Percentiles rank a stretch among this genome's conserved stretches.
These are phyloP conservation scores for Erigeron canadensis DNA, from an alignment of 129 eudicot genomes.

Conservation along the genomic window DNA sequence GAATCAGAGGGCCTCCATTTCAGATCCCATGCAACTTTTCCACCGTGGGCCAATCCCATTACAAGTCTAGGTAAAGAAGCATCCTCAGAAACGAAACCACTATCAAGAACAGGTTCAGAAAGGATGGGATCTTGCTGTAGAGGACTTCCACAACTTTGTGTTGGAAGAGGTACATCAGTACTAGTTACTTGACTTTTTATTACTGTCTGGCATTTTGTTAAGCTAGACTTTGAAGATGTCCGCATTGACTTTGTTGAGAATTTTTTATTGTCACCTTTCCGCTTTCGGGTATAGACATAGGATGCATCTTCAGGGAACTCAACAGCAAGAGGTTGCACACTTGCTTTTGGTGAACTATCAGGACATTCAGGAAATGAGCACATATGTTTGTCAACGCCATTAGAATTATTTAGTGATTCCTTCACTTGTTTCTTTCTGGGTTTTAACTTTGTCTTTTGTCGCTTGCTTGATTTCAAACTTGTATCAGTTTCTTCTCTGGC, in stretches of 20 bases:
- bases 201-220: conserved; percentile 27
- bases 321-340: conserved; percentile 38
- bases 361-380: conserved; percentile 32
- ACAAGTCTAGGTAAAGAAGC: conserved; percentile 79
- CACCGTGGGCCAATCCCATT: conserved; percentile 88
- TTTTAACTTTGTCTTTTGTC: conserved; percentile 57
- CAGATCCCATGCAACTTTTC: conserved; percentile 96
- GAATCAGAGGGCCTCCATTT: conserved; percentile 73
- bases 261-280: conserved; percentile 11
- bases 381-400: conserved; percentile 15
- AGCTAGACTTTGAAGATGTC: conserved; percentile 26
- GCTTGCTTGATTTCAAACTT: neutral
- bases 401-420: conserved; percentile 33
- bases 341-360: conserved; percentile 23
- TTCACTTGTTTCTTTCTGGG: conserved; percentile 51
- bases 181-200: conserved; percentile 14
- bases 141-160: conserved; percentile 23
- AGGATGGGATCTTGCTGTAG: conserved; percentile 25
- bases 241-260: conserved; percentile 4
- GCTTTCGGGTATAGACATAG: conserved; percentile 16
- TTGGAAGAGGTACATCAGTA: conserved; percentile 6
- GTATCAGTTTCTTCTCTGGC: conserved; percentile 6
- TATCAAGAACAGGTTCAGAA: conserved; percentile 25
- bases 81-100: conserved; percentile 38
- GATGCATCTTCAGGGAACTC: conserved; percentile 27